These are phyloP conservation scores for Ustilago vetiveriae DNA, from an alignment of 1,284 basidiomycete species.

Conservation along the genomic window DNA sequence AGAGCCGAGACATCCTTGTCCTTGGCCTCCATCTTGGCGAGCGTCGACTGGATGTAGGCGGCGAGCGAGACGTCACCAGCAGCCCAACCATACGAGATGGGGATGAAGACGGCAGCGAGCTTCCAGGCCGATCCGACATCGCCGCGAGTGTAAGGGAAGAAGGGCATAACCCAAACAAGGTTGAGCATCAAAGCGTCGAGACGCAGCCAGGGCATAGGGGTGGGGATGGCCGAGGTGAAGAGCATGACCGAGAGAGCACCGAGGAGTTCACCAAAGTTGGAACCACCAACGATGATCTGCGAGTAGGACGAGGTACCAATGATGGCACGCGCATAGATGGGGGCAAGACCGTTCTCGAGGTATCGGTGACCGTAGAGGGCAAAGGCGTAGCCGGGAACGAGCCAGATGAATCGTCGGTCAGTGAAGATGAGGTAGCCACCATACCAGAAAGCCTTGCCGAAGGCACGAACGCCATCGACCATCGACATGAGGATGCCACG, in stretches of 20 bases:
- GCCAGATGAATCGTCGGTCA: constrained; percentile 66
- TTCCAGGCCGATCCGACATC: constrained; percentile 56
- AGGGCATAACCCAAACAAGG: constrained; percentile 67
- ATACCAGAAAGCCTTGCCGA: constrained; percentile 65
- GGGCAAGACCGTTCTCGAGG: constrained; percentile 67
- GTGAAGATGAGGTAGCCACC: constrained; percentile 63
- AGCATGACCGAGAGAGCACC: constrained; percentile 66
- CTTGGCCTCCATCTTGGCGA: constrained; percentile 63
- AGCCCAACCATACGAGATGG: constrained; percentile 68
- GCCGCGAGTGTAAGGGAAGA: constrained; percentile 53
- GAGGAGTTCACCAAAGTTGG: constrained; percentile 66
- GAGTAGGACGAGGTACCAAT: constrained; percentile 66
- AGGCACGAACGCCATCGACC: constrained; percentile 52
- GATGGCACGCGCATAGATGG: constrained; percentile 65
- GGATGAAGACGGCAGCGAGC: constrained; percentile 62
- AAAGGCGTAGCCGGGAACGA: constrained; percentile 65
- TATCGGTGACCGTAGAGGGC: constrained; percentile 68
- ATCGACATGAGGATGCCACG: constrained; percentile 42
- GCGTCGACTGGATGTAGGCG: constrained; percentile 68
- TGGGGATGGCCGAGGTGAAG: constrained; percentile 61
- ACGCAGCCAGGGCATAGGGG: constrained; percentile 66
- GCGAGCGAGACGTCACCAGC: constrained; percentile 68
- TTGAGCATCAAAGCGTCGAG: constrained; percentile 66
- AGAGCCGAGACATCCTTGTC: constrained; percentile 66
- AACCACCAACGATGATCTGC: constrained; percentile 59